Conservation (phyloP, 2,329 filamentous ascomycete genomes). For the Trichophyton rubrum region DNA sequence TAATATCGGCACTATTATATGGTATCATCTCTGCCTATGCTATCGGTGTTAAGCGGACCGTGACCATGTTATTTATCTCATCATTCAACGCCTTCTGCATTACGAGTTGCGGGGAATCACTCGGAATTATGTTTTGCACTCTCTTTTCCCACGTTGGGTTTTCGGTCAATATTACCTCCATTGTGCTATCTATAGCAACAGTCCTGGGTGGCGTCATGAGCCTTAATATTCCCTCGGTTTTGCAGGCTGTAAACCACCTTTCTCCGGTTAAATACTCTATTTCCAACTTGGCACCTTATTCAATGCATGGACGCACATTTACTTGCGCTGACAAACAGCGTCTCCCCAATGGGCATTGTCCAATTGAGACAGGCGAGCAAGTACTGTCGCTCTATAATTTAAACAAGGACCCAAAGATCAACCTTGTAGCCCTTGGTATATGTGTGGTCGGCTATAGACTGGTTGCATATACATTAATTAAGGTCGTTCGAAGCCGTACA, state of each 20-base stretch:
- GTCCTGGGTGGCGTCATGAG: conserved; percentile 60
- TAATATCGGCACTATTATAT: conserved; percentile 53
- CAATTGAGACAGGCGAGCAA: conserved; percentile 53
- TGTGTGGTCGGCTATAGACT: conserved; percentile 54
- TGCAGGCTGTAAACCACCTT: conserved; percentile 58
- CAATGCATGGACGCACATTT: conserved; percentile 49
- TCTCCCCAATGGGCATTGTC: conserved; percentile 49
- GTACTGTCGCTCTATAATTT: conserved; percentile 56
- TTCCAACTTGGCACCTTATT: conserved; percentile 54
- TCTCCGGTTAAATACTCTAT: conserved; percentile 58
- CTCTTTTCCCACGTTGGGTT: conserved; percentile 63
- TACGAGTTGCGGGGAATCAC: conserved; percentile 59
- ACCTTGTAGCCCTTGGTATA: conserved; percentile 50
- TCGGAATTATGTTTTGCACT: conserved; percentile 72
- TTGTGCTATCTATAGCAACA: conserved; percentile 57
- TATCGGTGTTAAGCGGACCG: conserved; percentile 51
- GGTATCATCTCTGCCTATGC: conserved; percentile 52
- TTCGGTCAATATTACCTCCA: conserved; percentile 58
- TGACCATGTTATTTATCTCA: conserved; percentile 53
- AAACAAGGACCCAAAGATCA: conserved; percentile 47
- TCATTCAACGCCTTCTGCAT: conserved; percentile 61
- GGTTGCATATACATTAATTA: conserved; percentile 33
- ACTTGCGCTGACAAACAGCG: conserved; percentile 50
- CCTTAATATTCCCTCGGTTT: conserved; percentile 53
- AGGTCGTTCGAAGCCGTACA: conserved; percentile 13